Evolutionary conservation across 2,329 filamentous ascomycete genomes (phyloP).

Genomic region (Fusarium coicis): DNA sequence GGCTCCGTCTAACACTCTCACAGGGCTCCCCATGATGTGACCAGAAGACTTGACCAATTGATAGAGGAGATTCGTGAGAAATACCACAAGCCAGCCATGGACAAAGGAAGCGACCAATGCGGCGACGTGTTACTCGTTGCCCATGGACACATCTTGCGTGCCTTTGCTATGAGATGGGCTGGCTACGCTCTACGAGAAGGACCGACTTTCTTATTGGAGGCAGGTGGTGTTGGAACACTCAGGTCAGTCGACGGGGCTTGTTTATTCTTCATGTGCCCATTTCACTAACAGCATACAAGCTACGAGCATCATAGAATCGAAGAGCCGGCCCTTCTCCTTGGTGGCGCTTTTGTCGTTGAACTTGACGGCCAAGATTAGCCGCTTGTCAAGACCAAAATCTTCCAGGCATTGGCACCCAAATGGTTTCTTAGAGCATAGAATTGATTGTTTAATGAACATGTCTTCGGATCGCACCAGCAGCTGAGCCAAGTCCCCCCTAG

Average conservation of each 20-base stretch:
- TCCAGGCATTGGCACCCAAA: background rate
- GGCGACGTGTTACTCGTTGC: slow-evolving; percentile 73
- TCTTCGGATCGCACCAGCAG: slow-evolving; percentile 2
- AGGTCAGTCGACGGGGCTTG: slow-evolving; percentile 62
- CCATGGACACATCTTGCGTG: slow-evolving; percentile 88
- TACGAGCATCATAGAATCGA: slow-evolving; percentile 84
- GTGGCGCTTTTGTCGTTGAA: slow-evolving; percentile 73
- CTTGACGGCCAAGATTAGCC: slow-evolving; percentile 37
- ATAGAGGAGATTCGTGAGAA: slow-evolving; percentile 78
- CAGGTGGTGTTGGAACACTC: slow-evolving; percentile 83
- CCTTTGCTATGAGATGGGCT: slow-evolving; percentile 89
- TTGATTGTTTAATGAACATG: slow-evolving; percentile 23
- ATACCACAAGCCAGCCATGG: slow-evolving; percentile 72
- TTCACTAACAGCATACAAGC: slow-evolving; percentile 53
- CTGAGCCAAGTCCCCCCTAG: slow-evolving; percentile 1
- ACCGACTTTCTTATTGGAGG: slow-evolving; percentile 84
- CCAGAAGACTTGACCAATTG: slow-evolving; percentile 76
- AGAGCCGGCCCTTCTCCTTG: slow-evolving; percentile 83
- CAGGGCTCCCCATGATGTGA: slow-evolving; percentile 78
- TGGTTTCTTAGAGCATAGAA: slow-evolving; percentile 14
- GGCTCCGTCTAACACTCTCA: slow-evolving; percentile 16
- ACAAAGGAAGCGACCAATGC: slow-evolving; percentile 54
- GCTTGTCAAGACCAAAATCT: background rate
- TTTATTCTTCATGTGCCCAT: background rate
- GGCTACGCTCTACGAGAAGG: slow-evolving; percentile 78